Evolutionary conservation across 805 yeast species (phyloP).

Genomic region (Cyberlindnera euphorbiiphila): DNA sequence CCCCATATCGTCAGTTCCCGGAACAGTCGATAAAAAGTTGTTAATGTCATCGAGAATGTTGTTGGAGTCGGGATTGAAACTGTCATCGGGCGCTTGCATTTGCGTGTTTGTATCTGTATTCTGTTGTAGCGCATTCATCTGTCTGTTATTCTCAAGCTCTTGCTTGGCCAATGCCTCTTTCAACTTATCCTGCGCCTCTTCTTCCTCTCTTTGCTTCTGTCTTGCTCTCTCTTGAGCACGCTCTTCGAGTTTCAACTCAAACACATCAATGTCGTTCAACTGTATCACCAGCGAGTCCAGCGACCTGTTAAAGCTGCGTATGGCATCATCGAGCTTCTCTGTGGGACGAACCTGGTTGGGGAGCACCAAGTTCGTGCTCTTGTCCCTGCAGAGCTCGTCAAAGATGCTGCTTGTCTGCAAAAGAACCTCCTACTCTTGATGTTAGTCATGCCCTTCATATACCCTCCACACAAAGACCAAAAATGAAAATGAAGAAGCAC

Average conservation of each 20-base stretch:
- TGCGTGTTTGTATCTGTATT: background rate
- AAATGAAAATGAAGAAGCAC: background rate
- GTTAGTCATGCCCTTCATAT: background rate
- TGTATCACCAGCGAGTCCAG: slow-evolving; percentile 25
- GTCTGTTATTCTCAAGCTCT: too few relatives aligned
- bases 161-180: too few relatives aligned
- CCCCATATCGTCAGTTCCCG: slow-evolving; percentile 31
- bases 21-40: slow-evolving; percentile 26
- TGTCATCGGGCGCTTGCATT: too few relatives aligned
- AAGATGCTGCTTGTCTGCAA: slow-evolving; percentile 22
- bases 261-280: slow-evolving; percentile 22
- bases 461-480: background rate
- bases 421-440: slow-evolving; percentile 19
- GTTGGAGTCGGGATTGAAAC: slow-evolving; percentile 13
- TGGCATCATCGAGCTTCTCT: slow-evolving; percentile 15
- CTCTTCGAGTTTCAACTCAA: slow-evolving; percentile 19
- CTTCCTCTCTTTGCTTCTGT: slow-evolving; percentile 8
- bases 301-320: slow-evolving; percentile 19
- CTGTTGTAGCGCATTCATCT: too few relatives aligned
- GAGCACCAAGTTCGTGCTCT: slow-evolving; percentile 21
- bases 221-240: slow-evolving; percentile 16
- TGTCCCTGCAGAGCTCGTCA: slow-evolving; percentile 23
- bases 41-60: slow-evolving; percentile 27
- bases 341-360: slow-evolving; percentile 18
- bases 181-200: slow-evolving; percentile 3